A percentile compares a stretch with the other conserved stretches of the same genome.
Conservation (phyloP, 2,329 filamentous ascomycete genomes). For the Fusarium sp. region DNA sequence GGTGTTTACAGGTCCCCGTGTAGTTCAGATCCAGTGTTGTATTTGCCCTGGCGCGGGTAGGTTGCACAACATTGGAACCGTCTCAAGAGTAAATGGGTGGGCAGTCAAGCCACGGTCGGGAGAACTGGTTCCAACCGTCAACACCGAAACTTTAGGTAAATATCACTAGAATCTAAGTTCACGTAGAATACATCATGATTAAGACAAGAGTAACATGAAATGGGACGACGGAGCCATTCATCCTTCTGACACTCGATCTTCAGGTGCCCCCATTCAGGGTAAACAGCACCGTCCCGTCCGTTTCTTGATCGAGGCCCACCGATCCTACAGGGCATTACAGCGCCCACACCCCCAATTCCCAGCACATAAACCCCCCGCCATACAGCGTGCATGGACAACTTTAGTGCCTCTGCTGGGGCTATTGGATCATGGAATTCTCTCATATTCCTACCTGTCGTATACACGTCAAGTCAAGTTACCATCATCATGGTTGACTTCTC, state of each 20-base stretch:
- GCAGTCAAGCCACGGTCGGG: neutral
- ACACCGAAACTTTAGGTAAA: neutral
- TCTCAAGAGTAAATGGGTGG: neutral
- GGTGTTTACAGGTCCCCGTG: neutral
- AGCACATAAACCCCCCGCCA: neutral
- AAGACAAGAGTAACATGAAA: neutral
- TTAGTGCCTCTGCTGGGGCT: too few species aligned
- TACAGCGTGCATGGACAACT: too few species aligned
- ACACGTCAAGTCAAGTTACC: too few species aligned
- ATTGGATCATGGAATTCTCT: too few species aligned
- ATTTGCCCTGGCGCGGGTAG: neutral
- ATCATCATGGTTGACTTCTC: neutral
- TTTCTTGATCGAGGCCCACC: neutral
- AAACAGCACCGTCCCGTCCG: neutral
- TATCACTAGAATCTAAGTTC: too few species aligned
- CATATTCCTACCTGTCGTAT: neutral
- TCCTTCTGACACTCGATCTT: neutral
- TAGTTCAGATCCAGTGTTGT: too few species aligned
- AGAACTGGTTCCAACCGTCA: neutral
- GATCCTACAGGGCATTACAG: neutral
- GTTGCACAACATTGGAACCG: neutral
- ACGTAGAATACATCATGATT: too few species aligned
- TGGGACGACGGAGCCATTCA: neutral
- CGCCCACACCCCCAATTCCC: neutral
- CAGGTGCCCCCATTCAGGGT: neutral